Evolutionary conservation across 225 moss, liverwort and hornwort genomes (phyloP).

Genomic region (Ulota crispa): DNA sequence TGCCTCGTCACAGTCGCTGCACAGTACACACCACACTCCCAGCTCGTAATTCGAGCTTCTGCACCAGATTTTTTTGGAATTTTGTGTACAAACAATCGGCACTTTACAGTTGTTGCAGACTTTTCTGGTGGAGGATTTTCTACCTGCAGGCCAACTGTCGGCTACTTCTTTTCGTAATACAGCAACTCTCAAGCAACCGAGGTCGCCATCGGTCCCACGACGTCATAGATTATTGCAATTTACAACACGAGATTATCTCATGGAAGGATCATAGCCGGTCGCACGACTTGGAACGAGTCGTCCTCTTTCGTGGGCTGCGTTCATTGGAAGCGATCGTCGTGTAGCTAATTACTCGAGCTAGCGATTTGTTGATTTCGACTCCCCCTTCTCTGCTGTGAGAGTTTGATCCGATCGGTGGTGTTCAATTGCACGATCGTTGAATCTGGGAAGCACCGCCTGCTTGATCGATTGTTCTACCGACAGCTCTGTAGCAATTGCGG

Average conservation of each 20-base stretch:
- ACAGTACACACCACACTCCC: background rate
- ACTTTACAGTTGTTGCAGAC: background rate
- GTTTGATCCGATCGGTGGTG: background rate
- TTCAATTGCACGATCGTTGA: background rate
- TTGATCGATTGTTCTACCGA: background rate
- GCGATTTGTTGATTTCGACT: background rate
- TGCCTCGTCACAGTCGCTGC: background rate
- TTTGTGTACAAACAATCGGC: background rate
- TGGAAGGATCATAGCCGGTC: slow-evolving; percentile 18
- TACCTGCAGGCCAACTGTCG: slow-evolving; percentile 3
- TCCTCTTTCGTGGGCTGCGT: background rate
- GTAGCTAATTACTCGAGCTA: background rate
- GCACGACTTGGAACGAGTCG: slow-evolving; percentile 25
- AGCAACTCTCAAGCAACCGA: background rate
- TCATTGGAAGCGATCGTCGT: background rate
- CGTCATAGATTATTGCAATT: background rate
- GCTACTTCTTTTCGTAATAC: background rate
- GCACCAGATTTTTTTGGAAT: background rate
- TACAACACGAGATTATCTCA: background rate
- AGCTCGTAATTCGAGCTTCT: background rate
- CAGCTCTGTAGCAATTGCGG: background rate
- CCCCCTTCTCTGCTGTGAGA: background rate
- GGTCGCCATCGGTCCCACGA: slow-evolving; percentile 16
- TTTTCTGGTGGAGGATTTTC: background rate
- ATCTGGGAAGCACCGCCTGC: background rate